phyloP scores from a whole-genome alignment of 2,329 filamentous ascomycete genomes.

The Gremmenia infestans region DNA sequence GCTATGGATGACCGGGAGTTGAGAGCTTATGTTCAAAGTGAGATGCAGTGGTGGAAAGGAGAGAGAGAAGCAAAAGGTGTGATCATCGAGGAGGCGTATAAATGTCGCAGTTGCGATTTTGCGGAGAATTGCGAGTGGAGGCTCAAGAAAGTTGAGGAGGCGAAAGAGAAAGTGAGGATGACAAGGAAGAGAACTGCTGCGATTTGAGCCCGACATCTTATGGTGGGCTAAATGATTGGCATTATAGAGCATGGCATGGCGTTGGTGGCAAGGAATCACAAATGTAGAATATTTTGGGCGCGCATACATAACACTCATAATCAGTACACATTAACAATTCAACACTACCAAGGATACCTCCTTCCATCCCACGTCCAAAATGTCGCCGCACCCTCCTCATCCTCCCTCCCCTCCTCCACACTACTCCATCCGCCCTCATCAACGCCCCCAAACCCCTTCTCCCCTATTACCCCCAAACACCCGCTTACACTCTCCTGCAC shows the following conservation, averaged over 20 bases:
- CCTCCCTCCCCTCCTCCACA: background rate
- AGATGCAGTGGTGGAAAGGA: constrained; percentile 87
- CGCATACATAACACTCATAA: background rate
- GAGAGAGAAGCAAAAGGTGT: constrained; percentile 69
- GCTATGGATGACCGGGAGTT: constrained; percentile 61
- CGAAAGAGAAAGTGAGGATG: constrained; percentile 25
- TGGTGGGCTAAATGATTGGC: background rate
- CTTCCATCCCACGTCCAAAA: constrained; percentile 24
- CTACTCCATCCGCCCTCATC: constrained; percentile 4
- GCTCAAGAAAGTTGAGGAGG: constrained; percentile 60
- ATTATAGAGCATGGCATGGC: background rate
- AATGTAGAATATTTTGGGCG: background rate
- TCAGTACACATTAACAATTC: background rate
- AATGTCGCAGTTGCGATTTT: constrained; percentile 83
- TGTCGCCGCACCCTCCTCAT: constrained; percentile 15
- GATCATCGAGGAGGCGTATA: constrained; percentile 78
- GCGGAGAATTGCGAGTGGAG: constrained; percentile 75
- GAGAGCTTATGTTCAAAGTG: constrained; percentile 59
- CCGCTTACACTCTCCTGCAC: constrained; percentile 9
- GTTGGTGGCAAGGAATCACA: background rate
- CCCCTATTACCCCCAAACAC: constrained; percentile 16
- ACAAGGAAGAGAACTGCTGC: constrained; percentile 10
- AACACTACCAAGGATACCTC: constrained; percentile 18
- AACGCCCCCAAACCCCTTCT: constrained; percentile 17
- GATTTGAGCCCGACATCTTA: constrained; percentile 2